Evolutionary conservation across 305 asterid genomes (phyloP), one percentile per base, ranked within the genome.

Genomic region (Plantago coronopus): DNA sequence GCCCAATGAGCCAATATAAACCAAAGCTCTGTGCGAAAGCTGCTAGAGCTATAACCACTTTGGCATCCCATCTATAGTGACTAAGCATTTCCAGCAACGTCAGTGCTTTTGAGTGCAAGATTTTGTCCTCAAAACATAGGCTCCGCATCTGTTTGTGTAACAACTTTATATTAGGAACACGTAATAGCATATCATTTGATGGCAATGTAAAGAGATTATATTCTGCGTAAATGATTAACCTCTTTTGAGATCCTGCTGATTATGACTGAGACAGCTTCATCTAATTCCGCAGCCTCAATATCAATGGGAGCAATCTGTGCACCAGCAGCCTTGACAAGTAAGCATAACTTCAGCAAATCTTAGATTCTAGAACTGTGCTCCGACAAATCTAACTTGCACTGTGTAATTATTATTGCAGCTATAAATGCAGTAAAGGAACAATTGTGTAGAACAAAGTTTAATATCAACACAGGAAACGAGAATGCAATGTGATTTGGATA

Each of bases 11-110:
- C 78, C 77, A 62, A 73, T 80, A 79, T 49, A 74, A 44, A 16
- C 84, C 90, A 61, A 76, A 82, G 47, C 53, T 69, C 22, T 57
- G 63, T 34, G 72, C 65, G 16, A 86, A 71, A 19, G 87, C 81
- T 48, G 95, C 87, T 5, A 86, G 79, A 42, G 79, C 78, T 49
- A 89, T 44, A 61, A 67, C 79, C 44, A 71, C 74, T 72, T 89
- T 89, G 25, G 84, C 85, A 40, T 84, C 89, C 96, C 95, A 89
- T 42, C 63, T 73, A 25, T 71, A 84, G 22, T 57, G 79, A 22
- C 76, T 72, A 16, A 89, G 75, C 56, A 53, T 74, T 66, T 86
- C 90, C 45, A 89, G 82, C 54, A 89, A 47, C 38, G 4, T 53
- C 70, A 89, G 20, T 22, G 88, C 78, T 56, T 76, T 79, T 3